Evolutionary conservation across 805 yeast species (phyloP), one percentile per base, ranked within the genome.

Genomic region (Candida silvicultrix): DNA sequence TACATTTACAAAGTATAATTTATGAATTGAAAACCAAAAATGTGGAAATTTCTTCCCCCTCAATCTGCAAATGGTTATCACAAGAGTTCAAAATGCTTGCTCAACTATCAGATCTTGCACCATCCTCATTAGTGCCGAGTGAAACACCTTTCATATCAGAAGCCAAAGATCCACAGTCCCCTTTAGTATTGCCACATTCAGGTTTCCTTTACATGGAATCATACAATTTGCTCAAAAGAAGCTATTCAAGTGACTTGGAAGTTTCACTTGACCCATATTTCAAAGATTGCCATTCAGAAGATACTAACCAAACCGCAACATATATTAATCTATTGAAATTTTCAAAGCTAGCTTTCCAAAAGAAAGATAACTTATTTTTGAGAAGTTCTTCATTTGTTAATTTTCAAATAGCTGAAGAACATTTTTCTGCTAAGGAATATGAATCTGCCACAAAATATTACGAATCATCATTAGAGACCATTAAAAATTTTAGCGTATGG

Each of bases 71-170:
- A 37, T 86, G 95, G 95, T 55, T 72, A 11, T 73, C 82, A 0
- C 57, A 65, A n/a, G 95, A 86, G 56, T 75, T 78, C 51, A 74
- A 78, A 38, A 76, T 85, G 81, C 64, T 86, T 12, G 88, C 85
- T 0, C 77, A 82, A 46, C 59, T 84, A 16, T 63, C 81, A 43
- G 71, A 66, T 10, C 44, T 63, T n/a, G 67, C 77, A 1, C 85
- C 85, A 0, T 64, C 62, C 2, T 52, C 56, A 12, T 45, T 68
- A 4, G 60, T 75, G 5, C 75, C 77, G 2, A 53, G 64, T 3
- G 72, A 68, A 19, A 51, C 56, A 12, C 73, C 78, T 2, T 60
- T 69, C 42, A 49, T 46, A 23, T 45, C 49, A 8, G 64, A 60
- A 41, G 12, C 40, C 1, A 48, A 39, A 8, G 55, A 62, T 40